These are phyloP conservation scores for Fraxinus quadrangulata DNA, from an alignment of 257 asterid genomes.

Conservation along the genomic window DNA sequence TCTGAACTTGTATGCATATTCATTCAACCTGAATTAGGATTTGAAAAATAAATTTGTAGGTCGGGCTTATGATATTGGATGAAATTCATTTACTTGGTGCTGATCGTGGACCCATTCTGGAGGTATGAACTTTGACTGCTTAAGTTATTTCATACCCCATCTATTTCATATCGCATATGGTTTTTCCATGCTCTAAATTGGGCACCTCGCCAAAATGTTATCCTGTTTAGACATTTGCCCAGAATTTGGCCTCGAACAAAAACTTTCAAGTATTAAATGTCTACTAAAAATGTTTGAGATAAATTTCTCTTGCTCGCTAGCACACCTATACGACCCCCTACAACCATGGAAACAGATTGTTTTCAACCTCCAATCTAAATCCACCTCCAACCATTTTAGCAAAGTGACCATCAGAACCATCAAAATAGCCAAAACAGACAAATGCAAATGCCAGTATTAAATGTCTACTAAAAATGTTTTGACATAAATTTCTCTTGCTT, in stretches of 20 bases:
- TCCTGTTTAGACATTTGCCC: not conserved
- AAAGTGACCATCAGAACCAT: not conserved
- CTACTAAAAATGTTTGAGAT: not conserved
- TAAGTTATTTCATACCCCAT: slow-evolving; percentile 3
- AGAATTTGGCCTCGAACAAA: not conserved
- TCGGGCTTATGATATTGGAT: slow-evolving; percentile 93
- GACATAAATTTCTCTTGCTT: not conserved
- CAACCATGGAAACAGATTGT: not conserved
- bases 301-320: not conserved
- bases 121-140: slow-evolving; percentile 54
- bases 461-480: too few species aligned
- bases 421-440: not conserved
- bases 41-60: slow-evolving; percentile 46
- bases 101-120: slow-evolving; percentile 99
- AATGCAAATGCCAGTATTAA: not conserved
- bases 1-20: slow-evolving; percentile 10
- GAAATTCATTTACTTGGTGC: slow-evolving; percentile 99
- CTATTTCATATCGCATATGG: not conserved
- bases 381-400: not conserved
- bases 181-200: not conserved
- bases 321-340: not conserved
- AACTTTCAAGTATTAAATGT: not conserved
- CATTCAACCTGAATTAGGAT: slow-evolving; percentile 4
- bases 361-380: not conserved
- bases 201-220: not conserved